Evolutionary conservation across 331 rosid genomes (phyloP).

Genomic region (Erythrophleum ivorense): DNA sequence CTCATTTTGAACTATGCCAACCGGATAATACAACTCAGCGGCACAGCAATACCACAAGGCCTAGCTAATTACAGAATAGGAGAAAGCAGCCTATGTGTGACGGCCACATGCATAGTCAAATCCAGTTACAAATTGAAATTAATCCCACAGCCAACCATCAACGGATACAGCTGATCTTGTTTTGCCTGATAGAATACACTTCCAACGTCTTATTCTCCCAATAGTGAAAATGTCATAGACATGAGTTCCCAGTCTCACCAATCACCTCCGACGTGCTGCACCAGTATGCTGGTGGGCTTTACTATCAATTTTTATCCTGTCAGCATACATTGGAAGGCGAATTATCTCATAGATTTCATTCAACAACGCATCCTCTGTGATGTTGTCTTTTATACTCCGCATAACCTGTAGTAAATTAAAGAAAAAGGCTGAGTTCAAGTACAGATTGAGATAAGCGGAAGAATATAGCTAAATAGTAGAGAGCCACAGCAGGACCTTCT

Average conservation of each 20-base stretch:
- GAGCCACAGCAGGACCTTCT: slow-evolving; percentile 60
- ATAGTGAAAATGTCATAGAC: slow-evolving; percentile 30
- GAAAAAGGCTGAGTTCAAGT: slow-evolving; percentile 20
- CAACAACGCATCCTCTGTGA: slow-evolving; percentile 85
- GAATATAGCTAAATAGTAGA: slow-evolving; percentile 2
- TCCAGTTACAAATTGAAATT: slow-evolving; percentile 33
- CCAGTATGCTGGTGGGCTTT: slow-evolving; percentile 73
- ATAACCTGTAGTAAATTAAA: slow-evolving; percentile 63
- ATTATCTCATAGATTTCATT: slow-evolving; percentile 88
- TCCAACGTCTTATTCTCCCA: slow-evolving; percentile 29
- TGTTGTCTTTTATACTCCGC: slow-evolving; percentile 95
- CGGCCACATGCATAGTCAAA: slow-evolving; percentile 46
- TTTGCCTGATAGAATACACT: slow-evolving; percentile 28
- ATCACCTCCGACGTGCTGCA: slow-evolving; percentile 74
- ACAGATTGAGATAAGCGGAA: slow-evolving; percentile 6
- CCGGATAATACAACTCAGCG: slow-evolving; percentile 60
- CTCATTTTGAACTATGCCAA: slow-evolving; percentile 46
- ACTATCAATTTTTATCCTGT: slow-evolving; percentile 81
- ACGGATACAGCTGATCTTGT: slow-evolving; percentile 32
- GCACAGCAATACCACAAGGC: slow-evolving; percentile 46
- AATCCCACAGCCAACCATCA: slow-evolving; percentile 39
- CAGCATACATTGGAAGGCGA: slow-evolving; percentile 97
- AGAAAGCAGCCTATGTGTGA: slow-evolving; percentile 43
- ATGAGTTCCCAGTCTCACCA: slow-evolving; percentile 32
- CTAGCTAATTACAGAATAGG: slow-evolving; percentile 55